These are phyloP conservation scores for Aspergillus eucalypticola DNA, from an alignment of 2,329 filamentous ascomycete species.

Conservation along the genomic window DNA sequence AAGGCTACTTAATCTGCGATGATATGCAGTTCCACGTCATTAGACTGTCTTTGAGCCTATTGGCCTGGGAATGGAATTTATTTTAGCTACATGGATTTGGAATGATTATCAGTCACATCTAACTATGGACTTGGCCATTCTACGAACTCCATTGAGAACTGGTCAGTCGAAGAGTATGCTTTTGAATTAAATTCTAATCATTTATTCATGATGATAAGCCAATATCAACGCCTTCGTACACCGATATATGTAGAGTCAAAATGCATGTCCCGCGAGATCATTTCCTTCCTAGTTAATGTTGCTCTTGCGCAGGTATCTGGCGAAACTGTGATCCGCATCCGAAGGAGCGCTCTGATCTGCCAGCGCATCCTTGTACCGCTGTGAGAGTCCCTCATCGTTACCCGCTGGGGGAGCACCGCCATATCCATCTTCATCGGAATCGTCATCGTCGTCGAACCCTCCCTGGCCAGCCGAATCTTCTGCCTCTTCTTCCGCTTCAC, in stretches of 20 bases:
- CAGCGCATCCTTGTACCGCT: constrained; percentile 75
- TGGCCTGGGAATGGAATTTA: too few species aligned
- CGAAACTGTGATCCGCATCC: constrained; percentile 54
- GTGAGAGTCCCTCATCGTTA: constrained; percentile 67
- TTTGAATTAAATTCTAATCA: neutral
- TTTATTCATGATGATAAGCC: neutral
- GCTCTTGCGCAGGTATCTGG: constrained; percentile 49
- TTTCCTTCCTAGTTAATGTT: constrained; percentile 30
- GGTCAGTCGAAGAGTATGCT: too few species aligned
- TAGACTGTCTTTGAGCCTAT: too few species aligned
- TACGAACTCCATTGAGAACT: too few species aligned
- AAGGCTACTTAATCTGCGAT: too few species aligned
- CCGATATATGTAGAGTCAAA: constrained; percentile 5
- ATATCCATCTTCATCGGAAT: constrained; percentile 57
- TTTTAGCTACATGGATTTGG: too few species aligned
- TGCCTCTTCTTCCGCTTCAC: constrained; percentile 55
- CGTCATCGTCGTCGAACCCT: constrained; percentile 49
- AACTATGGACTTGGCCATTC: too few species aligned
- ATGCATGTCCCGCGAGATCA: neutral
- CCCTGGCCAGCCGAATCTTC: constrained; percentile 31
- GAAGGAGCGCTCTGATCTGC: constrained; percentile 50
- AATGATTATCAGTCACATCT: too few species aligned
- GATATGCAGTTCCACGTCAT: too few species aligned
- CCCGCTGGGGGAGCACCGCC: constrained; percentile 61
- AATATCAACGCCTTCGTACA: constrained; percentile 5